Evolutionary conservation across 495 filamentous ascomycete genomes (phyloP).

Genomic region (Penicillium herquei): DNA sequence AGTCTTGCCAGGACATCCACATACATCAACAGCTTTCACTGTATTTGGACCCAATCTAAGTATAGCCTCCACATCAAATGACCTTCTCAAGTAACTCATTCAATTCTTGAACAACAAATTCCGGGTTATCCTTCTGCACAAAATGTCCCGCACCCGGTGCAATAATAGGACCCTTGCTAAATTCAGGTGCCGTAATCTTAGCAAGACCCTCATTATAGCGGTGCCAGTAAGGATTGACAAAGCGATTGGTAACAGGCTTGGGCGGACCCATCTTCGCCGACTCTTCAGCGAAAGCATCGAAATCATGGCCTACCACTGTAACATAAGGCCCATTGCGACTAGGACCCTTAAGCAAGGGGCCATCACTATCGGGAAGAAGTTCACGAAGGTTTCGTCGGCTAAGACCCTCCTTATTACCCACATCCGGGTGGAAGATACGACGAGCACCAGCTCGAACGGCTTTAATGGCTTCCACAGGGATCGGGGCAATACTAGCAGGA

Average conservation of each 20-base stretch:
- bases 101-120: constrained; percentile 37
- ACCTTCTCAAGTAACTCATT: constrained; percentile 1
- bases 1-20: too few relatives aligned
- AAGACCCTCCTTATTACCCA: constrained; percentile 55
- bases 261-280: constrained; percentile 29
- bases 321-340: constrained; percentile 40
- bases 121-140: constrained; percentile 59
- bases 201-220: constrained; percentile 55
- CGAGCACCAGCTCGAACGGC: constrained; percentile 39
- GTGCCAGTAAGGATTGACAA: constrained; percentile 53
- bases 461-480: constrained; percentile 48
- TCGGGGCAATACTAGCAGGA: constrained; percentile 8
- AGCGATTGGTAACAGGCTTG: constrained; percentile 41
- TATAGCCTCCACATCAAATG: too few relatives aligned
- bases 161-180: constrained; percentile 45
- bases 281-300: constrained; percentile 54
- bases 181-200: constrained; percentile 39
- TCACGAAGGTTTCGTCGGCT: constrained; percentile 48
- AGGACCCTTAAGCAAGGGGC: constrained; percentile 42
- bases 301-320: constrained; percentile 61
- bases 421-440: constrained; percentile 51
- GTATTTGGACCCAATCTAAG: too few relatives aligned
- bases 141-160: constrained; percentile 60
- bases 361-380: constrained; percentile 50
- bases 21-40: too few relatives aligned